Evolutionary conservation across 2,329 filamentous ascomycete species (phyloP).

Genomic region (Aspergillus sp.): DNA sequence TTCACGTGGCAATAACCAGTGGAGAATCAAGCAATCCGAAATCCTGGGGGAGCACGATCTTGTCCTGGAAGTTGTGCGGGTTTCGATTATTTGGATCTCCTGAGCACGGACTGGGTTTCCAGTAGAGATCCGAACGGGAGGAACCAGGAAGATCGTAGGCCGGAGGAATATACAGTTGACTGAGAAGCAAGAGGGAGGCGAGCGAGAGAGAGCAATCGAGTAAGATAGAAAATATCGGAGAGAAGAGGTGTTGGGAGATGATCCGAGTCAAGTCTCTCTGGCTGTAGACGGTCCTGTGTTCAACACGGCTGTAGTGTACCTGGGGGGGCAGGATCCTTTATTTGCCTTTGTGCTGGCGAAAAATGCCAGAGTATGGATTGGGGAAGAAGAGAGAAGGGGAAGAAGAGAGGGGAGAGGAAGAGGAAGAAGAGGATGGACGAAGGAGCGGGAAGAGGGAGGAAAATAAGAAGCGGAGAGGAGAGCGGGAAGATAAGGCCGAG

Average conservation of each 20-base stretch:
- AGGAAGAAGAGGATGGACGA: slow-evolving; percentile 24
- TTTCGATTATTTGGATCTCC: neutral
- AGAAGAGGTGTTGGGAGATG: slow-evolving; percentile 7
- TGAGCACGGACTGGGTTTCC: neutral
- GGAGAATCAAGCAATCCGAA: slow-evolving; percentile 17
- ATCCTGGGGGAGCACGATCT: slow-evolving; percentile 9
- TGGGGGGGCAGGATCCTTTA: slow-evolving; percentile 7
- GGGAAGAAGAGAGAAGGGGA: slow-evolving; percentile 6
- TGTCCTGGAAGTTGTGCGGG: slow-evolving; percentile 13
- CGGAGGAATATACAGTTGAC: slow-evolving; percentile 2
- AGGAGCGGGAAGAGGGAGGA: slow-evolving; percentile 21
- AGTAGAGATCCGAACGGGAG: slow-evolving; percentile 1
- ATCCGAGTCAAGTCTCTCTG: slow-evolving; percentile 8
- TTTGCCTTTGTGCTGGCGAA: slow-evolving; percentile 13
- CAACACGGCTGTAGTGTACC: slow-evolving; percentile 3
- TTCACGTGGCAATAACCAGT: slow-evolving; percentile 11
- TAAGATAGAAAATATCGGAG: neutral
- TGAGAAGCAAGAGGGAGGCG: slow-evolving; percentile 10
- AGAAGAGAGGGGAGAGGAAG: slow-evolving; percentile 9
- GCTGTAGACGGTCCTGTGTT: neutral
- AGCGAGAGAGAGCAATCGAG: slow-evolving; percentile 15
- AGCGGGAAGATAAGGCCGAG: slow-evolving; percentile 9
- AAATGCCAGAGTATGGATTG: slow-evolving; percentile 16
- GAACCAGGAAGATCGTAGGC: neutral
- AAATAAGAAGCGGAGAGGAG: slow-evolving; percentile 18